Evolutionary conservation across 768 basidiomycete genomes (phyloP), one percentile per base, ranked within the genome.

Genomic region (Serendipita sp.): DNA sequence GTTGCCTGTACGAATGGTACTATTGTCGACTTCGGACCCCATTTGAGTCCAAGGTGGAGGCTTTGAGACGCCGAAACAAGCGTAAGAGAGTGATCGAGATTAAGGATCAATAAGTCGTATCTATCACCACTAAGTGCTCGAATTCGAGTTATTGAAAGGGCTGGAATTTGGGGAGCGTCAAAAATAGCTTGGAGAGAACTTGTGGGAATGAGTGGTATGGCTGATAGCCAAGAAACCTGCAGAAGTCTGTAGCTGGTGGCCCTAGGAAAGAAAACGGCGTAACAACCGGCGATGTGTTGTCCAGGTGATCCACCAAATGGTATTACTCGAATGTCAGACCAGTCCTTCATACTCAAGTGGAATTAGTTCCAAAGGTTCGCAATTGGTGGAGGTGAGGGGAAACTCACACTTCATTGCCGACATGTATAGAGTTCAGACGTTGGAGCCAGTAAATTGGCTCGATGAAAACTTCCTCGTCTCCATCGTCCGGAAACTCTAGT

Each of bases 391-490:
- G 24, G 24, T 24, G 24, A 24, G 24, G 53, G 7, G 30, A 34
- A 51, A 63, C 73, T 75, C 71, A 89, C 89, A 82, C 80, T 48
- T 70, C 70, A 68, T 16, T 83, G 75, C n/a, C 79, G 75, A 63
- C 80, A 78, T 13, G 64, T 32, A 58, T 63, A 15, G 79, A 76
- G 63, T 77, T 72, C 15, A 91, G 67, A 62, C 74, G 78, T 68
- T 89, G 83, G 73, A 86, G 81, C 88, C 89, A 91, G 70, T 83
- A 86, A 0, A 83, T 77, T 1, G 86, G 80, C 63, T 81, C 83
- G 83, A 88, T 85, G 24, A 24, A 24, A 66, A 83, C 78, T 8
- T 16, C 56, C 37, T 60, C 56, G 18, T 60, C 56, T 3, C 32
- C 56, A n/a, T 60, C 56, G 28, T 28, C 18, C 10, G 28, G 30